Evolutionary conservation across 208 protist species (phyloP).

Genomic region (Plasmodiophora brassicae): DNA sequence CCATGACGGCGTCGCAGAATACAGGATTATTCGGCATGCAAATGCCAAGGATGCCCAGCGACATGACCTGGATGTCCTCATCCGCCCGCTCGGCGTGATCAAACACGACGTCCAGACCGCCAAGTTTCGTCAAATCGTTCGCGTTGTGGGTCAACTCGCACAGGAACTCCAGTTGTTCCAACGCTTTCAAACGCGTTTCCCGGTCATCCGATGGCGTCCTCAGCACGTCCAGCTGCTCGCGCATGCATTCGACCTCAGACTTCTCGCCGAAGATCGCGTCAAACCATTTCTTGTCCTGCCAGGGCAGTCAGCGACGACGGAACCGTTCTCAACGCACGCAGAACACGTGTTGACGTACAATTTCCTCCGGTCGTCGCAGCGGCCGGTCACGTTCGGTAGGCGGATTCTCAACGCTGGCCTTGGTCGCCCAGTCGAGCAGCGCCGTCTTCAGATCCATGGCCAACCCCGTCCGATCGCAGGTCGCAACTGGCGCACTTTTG

Average conservation of each 20-base stretch:
- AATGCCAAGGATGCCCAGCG: not conserved
- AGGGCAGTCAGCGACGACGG: not conserved
- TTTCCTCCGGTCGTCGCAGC: not conserved
- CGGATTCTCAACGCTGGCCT: not conserved
- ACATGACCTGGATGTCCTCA: not conserved
- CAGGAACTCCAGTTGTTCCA: not conserved
- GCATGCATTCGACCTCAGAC: not conserved
- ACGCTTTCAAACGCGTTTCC: not conserved
- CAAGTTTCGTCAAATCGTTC: not conserved
- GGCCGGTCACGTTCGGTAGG: not conserved
- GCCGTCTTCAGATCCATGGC: not conserved
- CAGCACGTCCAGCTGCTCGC: not conserved
- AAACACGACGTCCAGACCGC: not conserved
- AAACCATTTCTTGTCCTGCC: slow-evolving; percentile 15
- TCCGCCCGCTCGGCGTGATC: not conserved
- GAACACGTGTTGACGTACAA: not conserved
- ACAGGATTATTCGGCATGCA: not conserved
- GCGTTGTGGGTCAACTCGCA: slow-evolving; percentile 21
- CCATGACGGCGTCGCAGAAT: slow-evolving; percentile 4
- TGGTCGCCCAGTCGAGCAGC: slow-evolving; percentile 6
- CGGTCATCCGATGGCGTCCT: not conserved
- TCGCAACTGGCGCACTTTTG: too few relatives aligned
- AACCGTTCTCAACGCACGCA: not conserved
- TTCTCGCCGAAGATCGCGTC: not conserved
- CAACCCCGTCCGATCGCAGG: too few relatives aligned